Evolutionary conservation across 495 filamentous ascomycete species (phyloP).

Genomic region (Neurospora africana): DNA sequence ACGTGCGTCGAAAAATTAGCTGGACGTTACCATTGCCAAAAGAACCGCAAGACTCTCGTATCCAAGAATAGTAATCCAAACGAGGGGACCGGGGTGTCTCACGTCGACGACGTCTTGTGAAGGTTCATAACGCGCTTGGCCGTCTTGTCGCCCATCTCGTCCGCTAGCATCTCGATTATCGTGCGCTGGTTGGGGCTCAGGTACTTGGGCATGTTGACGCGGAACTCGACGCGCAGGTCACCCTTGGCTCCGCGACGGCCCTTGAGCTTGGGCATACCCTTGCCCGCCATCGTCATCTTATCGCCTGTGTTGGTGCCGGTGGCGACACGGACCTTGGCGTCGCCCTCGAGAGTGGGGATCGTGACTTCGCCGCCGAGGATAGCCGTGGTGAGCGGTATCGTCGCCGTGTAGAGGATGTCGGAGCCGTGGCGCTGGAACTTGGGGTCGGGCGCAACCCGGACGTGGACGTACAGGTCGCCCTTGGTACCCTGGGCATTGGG

Average conservation of each 20-base stretch:
- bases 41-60: neutral
- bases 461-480: conserved; percentile 81
- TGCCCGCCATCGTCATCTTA: conserved; percentile 70
- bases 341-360: conserved; percentile 80
- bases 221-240: conserved; percentile 89
- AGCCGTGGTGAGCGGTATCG: conserved; percentile 86
- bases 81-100: conserved; percentile 7
- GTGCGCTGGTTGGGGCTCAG: conserved; percentile 80
- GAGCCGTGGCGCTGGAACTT: conserved; percentile 78
- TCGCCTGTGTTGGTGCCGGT: conserved; percentile 91
- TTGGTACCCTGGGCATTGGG: conserved; percentile 48
- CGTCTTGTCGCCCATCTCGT: conserved; percentile 83
- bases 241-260: conserved; percentile 47
- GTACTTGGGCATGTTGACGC: conserved; percentile 89
- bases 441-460: conserved; percentile 71
- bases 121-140: conserved; percentile 82
- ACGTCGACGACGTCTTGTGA: conserved; percentile 16
- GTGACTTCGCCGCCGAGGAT: conserved; percentile 80
- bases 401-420: conserved; percentile 85
- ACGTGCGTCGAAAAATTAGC: neutral
- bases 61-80: neutral
- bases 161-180: conserved; percentile 86
- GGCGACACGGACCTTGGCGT: conserved; percentile 77
- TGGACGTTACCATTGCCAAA: neutral
- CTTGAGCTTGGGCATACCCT: conserved; percentile 80